A percentile compares a stretch with the other conserved stretches of the same genome.
These are phyloP conservation scores for Xylaria intraflava DNA, from an alignment of 495 filamentous ascomycete genomes.

Conservation along the genomic window DNA sequence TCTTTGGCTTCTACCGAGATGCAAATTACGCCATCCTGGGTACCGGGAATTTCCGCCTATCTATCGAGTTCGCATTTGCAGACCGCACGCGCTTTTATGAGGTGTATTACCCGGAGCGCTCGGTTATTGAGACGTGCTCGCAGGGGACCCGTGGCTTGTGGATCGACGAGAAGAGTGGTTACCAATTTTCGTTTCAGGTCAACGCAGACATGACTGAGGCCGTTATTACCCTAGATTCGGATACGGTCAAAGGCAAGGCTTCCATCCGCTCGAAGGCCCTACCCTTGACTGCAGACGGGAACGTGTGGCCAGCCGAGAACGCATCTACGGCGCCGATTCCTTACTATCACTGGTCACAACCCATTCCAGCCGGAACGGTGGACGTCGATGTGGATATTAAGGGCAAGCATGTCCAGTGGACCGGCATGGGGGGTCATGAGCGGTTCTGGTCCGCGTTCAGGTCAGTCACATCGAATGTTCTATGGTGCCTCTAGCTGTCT, in stretches of 20 bases:
- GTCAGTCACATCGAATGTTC: background rate
- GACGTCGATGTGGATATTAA: conserved; percentile 4
- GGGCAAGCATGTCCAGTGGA: background rate
- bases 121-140: conserved; percentile 11
- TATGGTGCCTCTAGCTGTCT: background rate
- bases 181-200: background rate
- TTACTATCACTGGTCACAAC: conserved; percentile 13
- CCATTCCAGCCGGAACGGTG: conserved; percentile 11
- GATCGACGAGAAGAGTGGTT: background rate
- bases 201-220: background rate
- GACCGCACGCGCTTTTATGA: conserved; percentile 11
- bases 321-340: conserved; percentile 3
- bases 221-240: background rate
- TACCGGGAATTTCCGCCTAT: conserved; percentile 16
- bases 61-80: conserved; percentile 13
- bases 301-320: conserved; percentile 9
- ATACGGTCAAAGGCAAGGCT: background rate
- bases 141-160: background rate
- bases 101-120: conserved; percentile 10
- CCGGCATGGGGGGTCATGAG: conserved; percentile 10
- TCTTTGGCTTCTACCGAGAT: conserved; percentile 17
- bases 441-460: conserved; percentile 10
- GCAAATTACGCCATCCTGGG: conserved; percentile 15
- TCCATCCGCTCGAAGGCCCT: background rate
- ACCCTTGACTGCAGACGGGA: background rate